Conservation (phyloP, 371 early-diverging fungal genomes). For the Mortierella sp. region DNA sequence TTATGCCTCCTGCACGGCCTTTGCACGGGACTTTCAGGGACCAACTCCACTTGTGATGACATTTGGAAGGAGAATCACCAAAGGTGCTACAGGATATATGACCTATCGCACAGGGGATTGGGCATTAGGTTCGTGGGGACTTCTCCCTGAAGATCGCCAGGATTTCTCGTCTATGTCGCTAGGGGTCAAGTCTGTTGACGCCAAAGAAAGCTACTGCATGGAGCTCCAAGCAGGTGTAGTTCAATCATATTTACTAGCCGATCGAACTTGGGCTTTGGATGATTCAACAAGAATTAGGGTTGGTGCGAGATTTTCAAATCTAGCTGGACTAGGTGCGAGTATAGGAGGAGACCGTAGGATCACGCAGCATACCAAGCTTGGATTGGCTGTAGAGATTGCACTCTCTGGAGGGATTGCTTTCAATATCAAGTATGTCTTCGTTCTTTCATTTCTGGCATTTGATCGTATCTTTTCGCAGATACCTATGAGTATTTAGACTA, state of each 20-base stretch:
- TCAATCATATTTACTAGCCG: conserved; percentile 41
- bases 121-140: conserved; percentile 76
- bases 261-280: conserved; percentile 47
- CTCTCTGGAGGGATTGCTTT: conserved; percentile 80
- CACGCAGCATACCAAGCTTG: conserved; percentile 75
- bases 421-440: conserved; percentile 69
- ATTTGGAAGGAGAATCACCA: conserved; percentile 72
- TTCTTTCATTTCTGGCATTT: neutral
- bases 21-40: conserved; percentile 62
- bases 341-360: conserved; percentile 75
- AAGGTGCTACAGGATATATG: conserved; percentile 79
- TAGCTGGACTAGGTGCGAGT: conserved; percentile 65
- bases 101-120: conserved; percentile 84
- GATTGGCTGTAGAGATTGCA: conserved; percentile 84
- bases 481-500: neutral
- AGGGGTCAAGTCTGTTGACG: conserved; percentile 66
- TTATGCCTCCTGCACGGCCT: conserved; percentile 72
- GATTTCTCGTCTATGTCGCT: conserved; percentile 72
- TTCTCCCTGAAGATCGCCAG: conserved; percentile 58
- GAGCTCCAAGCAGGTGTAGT: conserved; percentile 68
- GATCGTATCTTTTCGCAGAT: no score
- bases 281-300: conserved; percentile 35
- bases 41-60: conserved; percentile 78
- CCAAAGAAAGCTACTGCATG: conserved; percentile 63
- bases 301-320: conserved; percentile 61